Conservation (phyloP, 495 filamentous ascomycete species). For the Penicillium paradoxum region DNA sequence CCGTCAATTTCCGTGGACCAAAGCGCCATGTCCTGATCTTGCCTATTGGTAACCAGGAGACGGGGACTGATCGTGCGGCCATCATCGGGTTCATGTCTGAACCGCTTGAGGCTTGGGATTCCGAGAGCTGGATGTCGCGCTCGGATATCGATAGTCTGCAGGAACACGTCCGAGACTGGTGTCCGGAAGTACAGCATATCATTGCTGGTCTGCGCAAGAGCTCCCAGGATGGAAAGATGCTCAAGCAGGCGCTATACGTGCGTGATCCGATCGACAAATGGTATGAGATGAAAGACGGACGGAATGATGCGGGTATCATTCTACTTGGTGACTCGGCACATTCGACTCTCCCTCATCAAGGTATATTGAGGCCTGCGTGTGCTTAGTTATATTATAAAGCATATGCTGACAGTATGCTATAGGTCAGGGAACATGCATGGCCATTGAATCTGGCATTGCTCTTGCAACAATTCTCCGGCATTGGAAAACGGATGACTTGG, state of each 20-base stretch:
- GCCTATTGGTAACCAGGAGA: slow-evolving; percentile 26
- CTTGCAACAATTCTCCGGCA: slow-evolving; percentile 26
- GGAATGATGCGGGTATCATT: slow-evolving; percentile 25
- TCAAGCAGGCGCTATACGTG: slow-evolving; percentile 30
- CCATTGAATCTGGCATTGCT: slow-evolving; percentile 29
- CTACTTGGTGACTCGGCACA: slow-evolving; percentile 29
- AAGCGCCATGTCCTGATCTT: slow-evolving; percentile 24
- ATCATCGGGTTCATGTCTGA: slow-evolving; percentile 32
- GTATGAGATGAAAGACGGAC: slow-evolving; percentile 24
- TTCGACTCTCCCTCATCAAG: slow-evolving; percentile 31
- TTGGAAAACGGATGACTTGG: slow-evolving; percentile 23
- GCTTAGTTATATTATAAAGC: neutral
- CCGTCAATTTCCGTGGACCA: slow-evolving; percentile 30
- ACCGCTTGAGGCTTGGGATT: slow-evolving; percentile 26
- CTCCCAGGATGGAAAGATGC: slow-evolving; percentile 23
- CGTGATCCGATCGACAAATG: slow-evolving; percentile 25
- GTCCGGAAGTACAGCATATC: slow-evolving; percentile 28
- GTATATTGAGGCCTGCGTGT: slow-evolving; percentile 1
- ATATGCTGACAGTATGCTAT: neutral
- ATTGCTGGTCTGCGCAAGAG: slow-evolving; percentile 24
- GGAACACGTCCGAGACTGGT: slow-evolving; percentile 31
- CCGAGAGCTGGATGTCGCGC: slow-evolving; percentile 33
- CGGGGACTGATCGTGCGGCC: slow-evolving; percentile 23
- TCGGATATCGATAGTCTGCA: slow-evolving; percentile 28
- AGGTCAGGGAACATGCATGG: slow-evolving; percentile 32